Percentiles rank a stretch among this genome's conserved stretches.
phyloP scores from a whole-genome alignment of 2,329 filamentous ascomycete species.

The Aspergillus novoparasiticus region DNA sequence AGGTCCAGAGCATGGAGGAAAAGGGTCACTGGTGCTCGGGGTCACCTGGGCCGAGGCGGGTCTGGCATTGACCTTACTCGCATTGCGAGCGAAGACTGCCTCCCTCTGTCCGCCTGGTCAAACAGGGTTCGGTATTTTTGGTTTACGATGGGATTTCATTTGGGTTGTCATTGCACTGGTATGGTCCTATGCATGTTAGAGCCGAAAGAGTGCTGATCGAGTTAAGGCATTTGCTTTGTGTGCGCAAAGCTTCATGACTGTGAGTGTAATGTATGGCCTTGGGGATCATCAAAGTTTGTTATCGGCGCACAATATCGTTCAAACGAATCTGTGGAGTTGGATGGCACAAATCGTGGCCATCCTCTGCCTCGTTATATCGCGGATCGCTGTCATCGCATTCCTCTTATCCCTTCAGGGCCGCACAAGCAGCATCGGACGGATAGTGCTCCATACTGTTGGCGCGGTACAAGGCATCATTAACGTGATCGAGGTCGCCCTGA shows the following conservation, averaged over 20 bases:
- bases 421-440: slow-evolving; percentile 14
- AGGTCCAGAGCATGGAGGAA: slow-evolving; percentile 1
- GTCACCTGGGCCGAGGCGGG: slow-evolving; percentile 23
- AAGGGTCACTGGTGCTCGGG: slow-evolving; percentile 20
- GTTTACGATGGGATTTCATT: slow-evolving; percentile 25
- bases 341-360: slow-evolving; percentile 19
- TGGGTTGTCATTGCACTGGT: slow-evolving; percentile 23
- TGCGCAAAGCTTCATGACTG: slow-evolving; percentile 18
- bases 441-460: slow-evolving; percentile 19
- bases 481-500: slow-evolving; percentile 17
- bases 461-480: slow-evolving; percentile 17
- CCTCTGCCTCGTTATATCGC: slow-evolving; percentile 16
- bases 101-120: slow-evolving; percentile 15
- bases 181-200: neutral
- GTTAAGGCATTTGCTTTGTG: slow-evolving; percentile 8
- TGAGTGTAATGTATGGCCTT: slow-evolving; percentile 20
- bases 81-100: slow-evolving; percentile 20
- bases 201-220: neutral
- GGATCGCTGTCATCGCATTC: slow-evolving; percentile 21
- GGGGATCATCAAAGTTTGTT: slow-evolving; percentile 19
- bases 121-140: slow-evolving; percentile 13
- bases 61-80: slow-evolving; percentile 18
- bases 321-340: slow-evolving; percentile 24
- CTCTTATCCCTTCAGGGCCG: slow-evolving; percentile 18
- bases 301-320: slow-evolving; percentile 9